Evolutionary conservation across 768 basidiomycete species (phyloP), one percentile per base, ranked within the genome.

Genomic region (Podaxis sp.): DNA sequence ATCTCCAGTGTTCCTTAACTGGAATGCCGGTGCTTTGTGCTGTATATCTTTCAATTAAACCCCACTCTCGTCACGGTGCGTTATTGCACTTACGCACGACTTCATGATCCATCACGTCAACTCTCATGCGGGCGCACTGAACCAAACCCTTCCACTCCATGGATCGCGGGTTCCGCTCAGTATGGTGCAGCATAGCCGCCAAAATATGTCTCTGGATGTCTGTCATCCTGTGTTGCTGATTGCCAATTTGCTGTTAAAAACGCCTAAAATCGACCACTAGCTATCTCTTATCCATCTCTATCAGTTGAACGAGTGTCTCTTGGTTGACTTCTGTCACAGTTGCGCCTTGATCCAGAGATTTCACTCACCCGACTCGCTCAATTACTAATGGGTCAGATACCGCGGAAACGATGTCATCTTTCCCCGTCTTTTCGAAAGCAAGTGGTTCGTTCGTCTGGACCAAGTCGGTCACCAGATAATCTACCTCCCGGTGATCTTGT

Each of bases 41-140:
- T 12, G 10, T 48, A 37, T 54, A 24, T 30, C 30, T 38, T 30
- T 30, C 24, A 48, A 55, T 20, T 38, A 54, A 46, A 46, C 40
- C 26, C 41, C 11, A 6, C 30, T 37, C 38, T 54, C 28, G 30
- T 44, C 8, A 44, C 33, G n/a, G 51, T 11, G 3, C n/a, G 17
- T 37, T 36, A 50, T 46, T 54, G 20, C 2, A 24, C 50, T 30
- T 26, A 40, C 26, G 3, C 63, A 49, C 57, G 64, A 65, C 60
- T 64, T 38, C 64, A 67, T 69, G 56, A 62, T 61, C 51, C 65
- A 61, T 71, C 69, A 69, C 67, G 66, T 71, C 70, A 68, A 28
- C 17, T 54, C 28, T 20, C 52, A 50, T 64, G 64, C 65, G 58
- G 65, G 67, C 64, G 66, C 53, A 64, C 60, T 68, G 52, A 56